Percentiles rank a stretch among this genome's conserved stretches.
phyloP scores from a whole-genome alignment of 192 early-diverging fungal species.

The Podila epigama region DNA sequence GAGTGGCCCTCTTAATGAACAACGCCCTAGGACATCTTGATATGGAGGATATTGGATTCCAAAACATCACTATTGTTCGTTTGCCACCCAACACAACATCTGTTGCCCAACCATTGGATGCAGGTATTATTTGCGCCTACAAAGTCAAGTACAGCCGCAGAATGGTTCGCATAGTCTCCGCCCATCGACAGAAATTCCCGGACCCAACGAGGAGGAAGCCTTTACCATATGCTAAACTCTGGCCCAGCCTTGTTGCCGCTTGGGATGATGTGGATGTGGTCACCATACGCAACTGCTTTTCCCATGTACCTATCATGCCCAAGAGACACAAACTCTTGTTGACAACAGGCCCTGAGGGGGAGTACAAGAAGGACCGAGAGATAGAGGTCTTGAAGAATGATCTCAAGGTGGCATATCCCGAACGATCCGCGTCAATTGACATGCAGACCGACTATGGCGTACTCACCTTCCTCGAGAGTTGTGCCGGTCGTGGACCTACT shows the following conservation, averaged over 20 bases:
- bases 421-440: background rate
- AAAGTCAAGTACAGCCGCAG: background rate
- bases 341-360: background rate
- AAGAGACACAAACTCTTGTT: constrained; percentile 2
- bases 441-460: background rate
- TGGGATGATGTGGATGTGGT: background rate
- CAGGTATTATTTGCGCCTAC: background rate
- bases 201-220: background rate
- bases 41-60: too few species aligned
- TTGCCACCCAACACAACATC: background rate
- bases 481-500: background rate
- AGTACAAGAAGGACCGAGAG: background rate
- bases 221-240: background rate
- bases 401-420: background rate
- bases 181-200: background rate
- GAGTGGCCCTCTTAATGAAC: too few species aligned
- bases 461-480: constrained; percentile 1
- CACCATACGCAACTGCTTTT: background rate
- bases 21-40: too few species aligned
- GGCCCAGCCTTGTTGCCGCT: background rate
- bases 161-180: background rate
- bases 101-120: constrained; percentile 1
- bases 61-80: constrained; percentile 1
- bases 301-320: background rate
- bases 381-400: background rate